These are phyloP conservation scores for Scenedesmus sp. DNA, from an alignment of 163 green algal species.

Conservation along the genomic window DNA sequence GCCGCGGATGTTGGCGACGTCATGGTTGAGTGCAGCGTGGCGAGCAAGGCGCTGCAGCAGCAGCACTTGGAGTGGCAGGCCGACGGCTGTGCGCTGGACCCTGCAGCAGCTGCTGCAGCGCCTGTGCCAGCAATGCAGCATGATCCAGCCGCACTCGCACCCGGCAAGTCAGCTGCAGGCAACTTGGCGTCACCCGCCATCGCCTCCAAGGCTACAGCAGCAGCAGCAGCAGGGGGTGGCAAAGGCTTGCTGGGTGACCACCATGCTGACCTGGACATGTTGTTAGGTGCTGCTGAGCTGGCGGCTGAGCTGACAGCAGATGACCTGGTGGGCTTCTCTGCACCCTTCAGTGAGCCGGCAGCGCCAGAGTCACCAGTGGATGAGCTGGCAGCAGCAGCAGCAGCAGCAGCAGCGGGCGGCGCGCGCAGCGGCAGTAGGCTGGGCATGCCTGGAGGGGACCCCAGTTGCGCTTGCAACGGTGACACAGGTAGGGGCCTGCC, in stretches of 20 bases:
- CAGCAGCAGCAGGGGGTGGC: conserved; percentile 5
- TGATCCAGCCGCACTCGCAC: not conserved
- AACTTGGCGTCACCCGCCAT: not conserved
- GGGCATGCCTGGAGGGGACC: not conserved
- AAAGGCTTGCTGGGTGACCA: not conserved
- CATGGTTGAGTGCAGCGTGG: not conserved
- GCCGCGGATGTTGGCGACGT: not conserved
- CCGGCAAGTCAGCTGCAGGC: not conserved
- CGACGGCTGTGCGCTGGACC: not conserved
- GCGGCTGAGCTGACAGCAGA: conserved; percentile 1
- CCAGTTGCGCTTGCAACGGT: not conserved
- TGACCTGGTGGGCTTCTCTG: conserved; percentile 8
- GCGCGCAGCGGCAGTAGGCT: not conserved
- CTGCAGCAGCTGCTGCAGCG: conserved; percentile 29
- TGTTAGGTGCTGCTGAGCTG: not conserved
- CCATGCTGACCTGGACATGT: conserved; percentile 3
- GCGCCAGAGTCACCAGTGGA: not conserved
- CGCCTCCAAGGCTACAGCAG: conserved; percentile 1
- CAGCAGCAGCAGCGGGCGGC: not conserved
- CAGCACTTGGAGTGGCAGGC: conserved; percentile 15
- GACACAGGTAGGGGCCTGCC: conserved; percentile 14
- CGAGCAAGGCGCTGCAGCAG: conserved; percentile 1
- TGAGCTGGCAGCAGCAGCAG: conserved; percentile 14
- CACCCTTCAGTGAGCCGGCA: not conserved
- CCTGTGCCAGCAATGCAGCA: not conserved